Percentiles rank a stretch among this genome's conserved stretches.
Conservation (phyloP, 108 stramenopile species). For the Cyclotella choctawhatcheeana region DNA sequence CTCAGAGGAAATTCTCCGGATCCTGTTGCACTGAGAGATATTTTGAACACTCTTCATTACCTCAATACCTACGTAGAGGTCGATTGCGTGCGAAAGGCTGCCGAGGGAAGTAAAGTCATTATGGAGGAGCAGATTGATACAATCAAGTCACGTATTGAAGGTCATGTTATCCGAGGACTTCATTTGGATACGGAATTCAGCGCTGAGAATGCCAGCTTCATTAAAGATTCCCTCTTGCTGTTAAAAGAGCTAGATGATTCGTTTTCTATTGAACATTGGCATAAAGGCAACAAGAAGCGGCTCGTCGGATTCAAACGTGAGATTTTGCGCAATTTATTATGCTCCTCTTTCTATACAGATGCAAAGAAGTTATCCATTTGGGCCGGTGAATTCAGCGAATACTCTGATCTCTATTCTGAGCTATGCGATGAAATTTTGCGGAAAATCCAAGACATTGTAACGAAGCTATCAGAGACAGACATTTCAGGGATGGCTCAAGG, state of each 20-base stretch:
- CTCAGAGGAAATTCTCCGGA: too few relatives aligned
- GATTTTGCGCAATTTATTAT: slow-evolving; percentile 26
- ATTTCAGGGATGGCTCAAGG: slow-evolving; percentile 9
- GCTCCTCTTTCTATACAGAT: slow-evolving; percentile 11
- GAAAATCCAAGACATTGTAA: slow-evolving; percentile 2
- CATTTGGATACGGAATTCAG: slow-evolving; percentile 29
- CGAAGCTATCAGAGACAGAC: slow-evolving; percentile 12
- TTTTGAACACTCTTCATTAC: slow-evolving; percentile 34
- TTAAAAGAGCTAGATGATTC: slow-evolving; percentile 22
- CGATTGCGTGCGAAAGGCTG: slow-evolving; percentile 35
- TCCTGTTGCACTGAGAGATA: slow-evolving; percentile 25
- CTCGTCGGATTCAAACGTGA: slow-evolving; percentile 20
- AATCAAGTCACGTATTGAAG: slow-evolving; percentile 13
- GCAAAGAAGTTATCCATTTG: slow-evolving; percentile 23
- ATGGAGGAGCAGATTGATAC: slow-evolving; percentile 28
- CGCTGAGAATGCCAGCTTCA: slow-evolving; percentile 15
- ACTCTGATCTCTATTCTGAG: slow-evolving; percentile 15
- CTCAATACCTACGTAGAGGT: slow-evolving; percentile 38
- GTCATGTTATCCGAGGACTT: slow-evolving; percentile 19
- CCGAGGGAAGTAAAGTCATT: slow-evolving; percentile 24
- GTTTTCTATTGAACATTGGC: slow-evolving; percentile 4
- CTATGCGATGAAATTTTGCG: slow-evolving; percentile 1
- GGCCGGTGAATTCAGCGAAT: slow-evolving; percentile 25
- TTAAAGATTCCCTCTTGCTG: slow-evolving; percentile 25
- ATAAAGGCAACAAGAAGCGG: neutral